Percentiles rank a stretch among this genome's conserved stretches.
These are phyloP conservation scores for Xylariaceae sp. DNA, from an alignment of 2,329 filamentous ascomycete species.

Conservation along the genomic window DNA sequence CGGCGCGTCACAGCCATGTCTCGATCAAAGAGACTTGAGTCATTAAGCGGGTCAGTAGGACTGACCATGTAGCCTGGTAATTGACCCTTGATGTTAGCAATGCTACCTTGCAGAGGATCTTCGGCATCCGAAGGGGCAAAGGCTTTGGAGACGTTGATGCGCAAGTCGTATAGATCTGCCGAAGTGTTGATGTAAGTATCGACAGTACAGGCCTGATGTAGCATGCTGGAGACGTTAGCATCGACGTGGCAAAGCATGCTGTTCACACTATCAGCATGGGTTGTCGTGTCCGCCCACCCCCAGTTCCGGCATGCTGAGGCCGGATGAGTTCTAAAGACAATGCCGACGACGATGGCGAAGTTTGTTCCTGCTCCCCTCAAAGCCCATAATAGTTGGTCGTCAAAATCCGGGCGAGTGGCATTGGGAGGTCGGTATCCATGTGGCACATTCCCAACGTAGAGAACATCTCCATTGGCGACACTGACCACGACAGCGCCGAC, in stretches of 20 bases:
- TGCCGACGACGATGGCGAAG: slow-evolving; percentile 55
- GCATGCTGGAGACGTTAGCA: slow-evolving; percentile 36
- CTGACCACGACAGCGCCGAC: slow-evolving; percentile 59
- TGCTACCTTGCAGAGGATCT: too few species aligned
- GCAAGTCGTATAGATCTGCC: slow-evolving; percentile 44
- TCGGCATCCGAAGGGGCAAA: slow-evolving; percentile 19
- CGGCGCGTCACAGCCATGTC: slow-evolving; percentile 61
- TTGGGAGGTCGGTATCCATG: slow-evolving; percentile 40
- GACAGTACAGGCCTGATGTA: slow-evolving; percentile 44
- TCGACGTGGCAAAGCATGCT: slow-evolving; percentile 40
- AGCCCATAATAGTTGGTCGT: slow-evolving; percentile 55
- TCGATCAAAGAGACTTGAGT: slow-evolving; percentile 48
- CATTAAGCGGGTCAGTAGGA: slow-evolving; percentile 7
- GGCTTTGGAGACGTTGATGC: slow-evolving; percentile 48
- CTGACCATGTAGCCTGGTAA: slow-evolving; percentile 2
- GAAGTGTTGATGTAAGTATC: slow-evolving; percentile 58
- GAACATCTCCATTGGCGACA: slow-evolving; percentile 43
- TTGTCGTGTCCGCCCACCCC: slow-evolving; percentile 40
- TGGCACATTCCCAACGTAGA: slow-evolving; percentile 53
- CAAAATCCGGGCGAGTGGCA: too few species aligned
- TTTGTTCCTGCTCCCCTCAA: slow-evolving; percentile 59
- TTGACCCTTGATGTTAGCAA: too few species aligned
- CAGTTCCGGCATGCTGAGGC: slow-evolving; percentile 40
- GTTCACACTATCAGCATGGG: slow-evolving; percentile 30
- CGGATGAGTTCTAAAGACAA: slow-evolving; percentile 47